Conservation (phyloP, 164 flowering plant genomes). For the Cinnamomum chago region DNA sequence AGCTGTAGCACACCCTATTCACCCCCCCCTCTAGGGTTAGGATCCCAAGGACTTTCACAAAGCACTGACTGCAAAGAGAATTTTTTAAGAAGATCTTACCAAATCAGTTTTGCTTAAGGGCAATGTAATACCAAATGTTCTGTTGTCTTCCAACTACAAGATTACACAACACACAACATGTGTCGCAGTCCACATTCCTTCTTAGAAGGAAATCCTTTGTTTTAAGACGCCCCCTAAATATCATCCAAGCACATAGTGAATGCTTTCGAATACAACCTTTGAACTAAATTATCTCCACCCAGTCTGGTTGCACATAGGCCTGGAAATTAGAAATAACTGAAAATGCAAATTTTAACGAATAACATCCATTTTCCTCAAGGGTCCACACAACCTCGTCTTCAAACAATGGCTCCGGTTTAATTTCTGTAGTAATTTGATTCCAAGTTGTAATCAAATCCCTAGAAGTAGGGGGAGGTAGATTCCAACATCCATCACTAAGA, state of each 20-base stretch:
- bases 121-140: no score
- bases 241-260: background rate
- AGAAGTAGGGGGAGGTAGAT: background rate
- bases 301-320: background rate
- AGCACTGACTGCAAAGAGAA: no score
- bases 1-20: no score
- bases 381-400: background rate
- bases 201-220: background rate
- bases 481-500: background rate
- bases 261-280: background rate
- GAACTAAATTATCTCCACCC: background rate
- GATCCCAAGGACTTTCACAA: no score
- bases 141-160: background rate
- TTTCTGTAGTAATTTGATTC: no score
- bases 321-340: background rate
- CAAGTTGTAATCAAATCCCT: no score
- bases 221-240: background rate
- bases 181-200: background rate
- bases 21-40: no score
- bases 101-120: no score
- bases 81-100: no score
- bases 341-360: background rate
- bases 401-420: background rate
- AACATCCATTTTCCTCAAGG: background rate
- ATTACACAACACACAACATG: background rate